A percentile compares a stretch with the other conserved stretches of the same genome.
Evolutionary conservation across 2,329 filamentous ascomycete genomes (phyloP).

Genomic region (Claviceps monticola): DNA sequence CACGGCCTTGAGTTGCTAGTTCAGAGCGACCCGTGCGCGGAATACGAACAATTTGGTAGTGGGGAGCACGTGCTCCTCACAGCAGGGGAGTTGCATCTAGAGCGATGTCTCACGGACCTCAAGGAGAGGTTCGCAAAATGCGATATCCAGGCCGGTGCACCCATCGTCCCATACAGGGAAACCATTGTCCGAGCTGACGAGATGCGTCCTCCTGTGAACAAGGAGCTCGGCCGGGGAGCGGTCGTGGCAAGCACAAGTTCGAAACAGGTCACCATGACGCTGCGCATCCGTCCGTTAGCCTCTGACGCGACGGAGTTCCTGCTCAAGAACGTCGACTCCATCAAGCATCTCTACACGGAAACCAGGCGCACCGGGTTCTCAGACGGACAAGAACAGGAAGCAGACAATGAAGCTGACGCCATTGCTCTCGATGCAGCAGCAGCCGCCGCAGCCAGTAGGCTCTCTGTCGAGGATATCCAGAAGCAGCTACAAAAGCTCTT

Average conservation of each 20-base stretch:
- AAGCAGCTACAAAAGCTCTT: conserved; percentile 55
- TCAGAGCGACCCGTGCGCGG: conserved; percentile 87
- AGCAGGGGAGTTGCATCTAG: conserved; percentile 85
- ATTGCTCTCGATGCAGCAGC: conserved; percentile 43
- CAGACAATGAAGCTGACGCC: conserved; percentile 18
- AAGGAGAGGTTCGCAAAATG: conserved; percentile 86
- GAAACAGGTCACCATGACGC: conserved; percentile 66
- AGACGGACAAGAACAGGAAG: conserved; percentile 16
- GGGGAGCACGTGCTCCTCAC: conserved; percentile 93
- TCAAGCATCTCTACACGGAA: conserved; percentile 68
- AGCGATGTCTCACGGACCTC: conserved; percentile 85
- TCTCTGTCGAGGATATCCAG: conserved; percentile 67
- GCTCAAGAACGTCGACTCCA: conserved; percentile 60
- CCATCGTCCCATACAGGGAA: conserved; percentile 92
- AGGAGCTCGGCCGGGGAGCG: conserved; percentile 72
- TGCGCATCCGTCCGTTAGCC: conserved; percentile 71
- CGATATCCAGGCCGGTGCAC: conserved; percentile 84
- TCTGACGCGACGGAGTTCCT: conserved; percentile 71
- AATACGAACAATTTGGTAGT: conserved; percentile 85
- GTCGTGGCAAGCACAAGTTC: conserved; percentile 66
- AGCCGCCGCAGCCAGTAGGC: conserved; percentile 41
- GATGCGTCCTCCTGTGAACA: conserved; percentile 79
- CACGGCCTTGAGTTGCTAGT: conserved; percentile 73
- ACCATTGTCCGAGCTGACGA: conserved; percentile 78
- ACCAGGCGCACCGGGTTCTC: conserved; percentile 28